These are phyloP conservation scores for Peziza echinospora DNA, from an alignment of 495 filamentous ascomycete genomes.

Conservation along the genomic window DNA sequence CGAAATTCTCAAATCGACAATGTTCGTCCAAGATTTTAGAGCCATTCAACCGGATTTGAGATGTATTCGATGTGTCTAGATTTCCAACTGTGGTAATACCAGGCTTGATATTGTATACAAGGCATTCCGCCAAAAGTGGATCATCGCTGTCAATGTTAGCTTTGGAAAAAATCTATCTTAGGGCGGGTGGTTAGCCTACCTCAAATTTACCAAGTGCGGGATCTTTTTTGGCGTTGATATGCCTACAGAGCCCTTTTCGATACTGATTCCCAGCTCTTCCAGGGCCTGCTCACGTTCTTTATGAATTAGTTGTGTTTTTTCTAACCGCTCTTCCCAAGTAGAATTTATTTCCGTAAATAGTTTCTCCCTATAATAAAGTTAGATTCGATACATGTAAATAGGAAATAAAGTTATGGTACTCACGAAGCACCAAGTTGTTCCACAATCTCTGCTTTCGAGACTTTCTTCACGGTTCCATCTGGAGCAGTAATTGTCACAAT, in stretches of 20 bases:
- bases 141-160: constrained; percentile 36
- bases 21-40: constrained; percentile 81
- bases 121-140: constrained; percentile 80
- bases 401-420: no score
- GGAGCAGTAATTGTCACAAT: constrained; percentile 80
- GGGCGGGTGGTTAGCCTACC: constrained; percentile 18
- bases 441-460: constrained; percentile 94
- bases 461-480: constrained; percentile 77
- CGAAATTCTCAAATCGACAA: constrained; percentile 79
- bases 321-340: constrained; percentile 93
- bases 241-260: constrained; percentile 94
- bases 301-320: constrained; percentile 89
- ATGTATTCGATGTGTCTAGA: constrained; percentile 48
- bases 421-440: constrained; percentile 51
- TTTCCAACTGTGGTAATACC: constrained; percentile 85
- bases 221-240: constrained; percentile 94
- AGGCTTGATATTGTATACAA: constrained; percentile 96
- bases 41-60: constrained; percentile 84
- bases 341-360: constrained; percentile 90
- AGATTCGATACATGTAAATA: no score
- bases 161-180: constrained; percentile 1
- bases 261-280: constrained; percentile 94
- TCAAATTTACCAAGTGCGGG: constrained; percentile 95
- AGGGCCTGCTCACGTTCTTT: constrained; percentile 89
- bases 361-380: constrained; percentile 61